These are phyloP conservation scores for Cercophora sp. DNA, from an alignment of 495 filamentous ascomycete genomes.

Conservation along the genomic window DNA sequence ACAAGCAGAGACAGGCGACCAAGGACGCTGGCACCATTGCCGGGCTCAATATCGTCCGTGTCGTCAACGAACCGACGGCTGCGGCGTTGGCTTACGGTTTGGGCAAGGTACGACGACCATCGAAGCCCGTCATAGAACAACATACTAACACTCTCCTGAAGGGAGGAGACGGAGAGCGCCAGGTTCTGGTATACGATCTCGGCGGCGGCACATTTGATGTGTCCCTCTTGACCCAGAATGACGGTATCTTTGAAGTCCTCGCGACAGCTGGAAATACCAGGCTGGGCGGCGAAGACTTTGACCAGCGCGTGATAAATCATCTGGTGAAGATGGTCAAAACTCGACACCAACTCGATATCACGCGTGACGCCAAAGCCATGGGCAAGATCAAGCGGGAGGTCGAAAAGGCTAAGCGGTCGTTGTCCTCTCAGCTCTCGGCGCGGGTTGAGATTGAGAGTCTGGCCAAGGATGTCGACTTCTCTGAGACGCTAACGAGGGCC, in stretches of 20 bases:
- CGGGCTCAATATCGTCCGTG: slow-evolving; percentile 87
- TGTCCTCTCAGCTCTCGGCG: slow-evolving; percentile 91
- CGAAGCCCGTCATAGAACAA: too few species aligned
- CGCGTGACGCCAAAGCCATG: slow-evolving; percentile 90
- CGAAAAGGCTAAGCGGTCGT: slow-evolving; percentile 96
- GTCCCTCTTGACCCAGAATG: slow-evolving; percentile 85
- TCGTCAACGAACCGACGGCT: slow-evolving; percentile 87
- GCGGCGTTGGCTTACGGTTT: slow-evolving; percentile 81
- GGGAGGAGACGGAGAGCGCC: slow-evolving; percentile 53
- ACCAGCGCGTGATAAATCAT: slow-evolving; percentile 89
- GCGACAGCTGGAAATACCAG: slow-evolving; percentile 96
- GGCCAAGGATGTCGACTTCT: slow-evolving; percentile 88
- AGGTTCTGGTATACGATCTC: slow-evolving; percentile 92
- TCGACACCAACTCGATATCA: slow-evolving; percentile 71
- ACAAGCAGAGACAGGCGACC: slow-evolving; percentile 90
- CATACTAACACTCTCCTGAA: too few species aligned
- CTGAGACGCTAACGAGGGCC: slow-evolving; percentile 89
- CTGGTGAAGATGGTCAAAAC: slow-evolving; percentile 82
- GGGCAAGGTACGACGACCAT: slow-evolving; percentile 61
- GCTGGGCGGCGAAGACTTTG: slow-evolving; percentile 96
- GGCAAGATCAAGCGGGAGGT: slow-evolving; percentile 97
- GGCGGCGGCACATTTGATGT: slow-evolving; percentile 99
- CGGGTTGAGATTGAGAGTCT: slow-evolving; percentile 94
- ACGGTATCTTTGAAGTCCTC: slow-evolving; percentile 89
- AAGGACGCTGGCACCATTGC: slow-evolving; percentile 91